Base-by-base conservation (phyloP, 192 early-diverging fungal genomes). In the Podila clonocystis region DNA sequence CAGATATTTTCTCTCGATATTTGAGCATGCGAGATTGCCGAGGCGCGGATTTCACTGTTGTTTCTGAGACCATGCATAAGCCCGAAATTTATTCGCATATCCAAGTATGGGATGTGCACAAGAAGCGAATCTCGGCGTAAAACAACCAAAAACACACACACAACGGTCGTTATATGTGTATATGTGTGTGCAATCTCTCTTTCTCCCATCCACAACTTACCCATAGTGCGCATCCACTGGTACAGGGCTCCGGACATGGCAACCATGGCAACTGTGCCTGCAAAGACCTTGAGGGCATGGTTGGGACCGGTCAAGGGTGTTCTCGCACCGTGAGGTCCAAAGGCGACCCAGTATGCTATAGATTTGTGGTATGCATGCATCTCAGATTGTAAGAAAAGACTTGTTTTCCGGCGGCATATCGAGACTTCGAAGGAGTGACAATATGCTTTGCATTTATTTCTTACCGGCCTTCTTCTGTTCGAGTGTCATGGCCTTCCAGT, bases 381-480 rank as follows among this genome's bases (percentile, higher is more conserved):
- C 13, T 15, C 15, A 12, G 15, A 45, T 45, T 15, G 41, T 45
- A 1, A 45, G 41, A 45, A 15, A 45, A 45, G 15, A 13, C 41
- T 17, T 15, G 1, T 15, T 45, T 15, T 45, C 41, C 41, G 13
- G 8, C 3, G 41, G 41, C 41, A 45, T 17, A 45, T 17, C 2
- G 17, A 15, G 11, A 12, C 12, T 45, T 41, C 15, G 41, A 15
- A 45, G 41, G 41, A 45, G 41, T 45, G 41, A 45, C 13, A 45
- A 45, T 55, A 26, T 22, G 26, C 22, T 24, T 12, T 50, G 52
- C 17, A 55, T 55, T 55, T 55, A 30, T 45, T 26, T 78, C 83
- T 65, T 82, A 94, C 93, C 91, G 69, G 97, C 94, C 70, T 93
- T 90, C 92, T 98, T 98, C 85, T 98, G 90, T 58, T 97, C 96